phyloP scores from a whole-genome alignment of 1,284 basidiomycete genomes.

The Pseudozyma hubeiensis region DNA sequence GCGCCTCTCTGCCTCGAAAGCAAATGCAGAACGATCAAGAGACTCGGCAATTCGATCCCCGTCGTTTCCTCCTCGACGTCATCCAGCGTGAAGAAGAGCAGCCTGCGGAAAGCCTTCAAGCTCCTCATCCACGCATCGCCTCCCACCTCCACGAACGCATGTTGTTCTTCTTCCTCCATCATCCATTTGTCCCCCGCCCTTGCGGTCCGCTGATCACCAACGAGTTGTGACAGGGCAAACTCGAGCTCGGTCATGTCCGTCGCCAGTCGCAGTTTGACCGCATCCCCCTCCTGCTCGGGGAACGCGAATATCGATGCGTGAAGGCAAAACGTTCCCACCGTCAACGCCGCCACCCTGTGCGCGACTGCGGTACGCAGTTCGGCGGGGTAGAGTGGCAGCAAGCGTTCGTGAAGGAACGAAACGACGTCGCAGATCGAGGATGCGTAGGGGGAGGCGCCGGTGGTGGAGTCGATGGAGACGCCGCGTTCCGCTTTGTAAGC shows the following conservation, averaged over 20 bases:
- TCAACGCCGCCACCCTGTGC: neutral
- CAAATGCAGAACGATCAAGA: constrained; percentile 17
- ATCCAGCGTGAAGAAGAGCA: constrained; percentile 14
- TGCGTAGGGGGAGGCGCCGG: constrained; percentile 27
- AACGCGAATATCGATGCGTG: constrained; percentile 81
- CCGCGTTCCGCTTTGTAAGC: neutral
- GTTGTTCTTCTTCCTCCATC: neutral
- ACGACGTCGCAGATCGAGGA: constrained; percentile 16
- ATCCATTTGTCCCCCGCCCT: neutral
- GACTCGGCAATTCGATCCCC: neutral
- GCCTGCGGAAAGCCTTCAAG: constrained; percentile 20
- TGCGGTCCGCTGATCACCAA: constrained; percentile 12
- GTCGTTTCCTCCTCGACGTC: constrained; percentile 12
- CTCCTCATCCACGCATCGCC: constrained; percentile 1
- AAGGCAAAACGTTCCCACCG: constrained; percentile 76
- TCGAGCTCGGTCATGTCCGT: constrained; percentile 96
- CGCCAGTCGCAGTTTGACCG: constrained; percentile 88
- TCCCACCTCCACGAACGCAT: neutral
- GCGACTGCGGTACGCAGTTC: constrained; percentile 2
- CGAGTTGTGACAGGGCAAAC: constrained; percentile 74
- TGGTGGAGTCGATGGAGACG: constrained; percentile 20
- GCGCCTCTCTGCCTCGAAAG: constrained; percentile 3
- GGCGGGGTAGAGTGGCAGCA: constrained; percentile 14
- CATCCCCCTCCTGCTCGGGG: constrained; percentile 75
- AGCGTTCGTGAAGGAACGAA: constrained; percentile 3